Percentiles rank a stretch among this genome's conserved stretches.
phyloP scores from a whole-genome alignment of 1,284 basidiomycete species.

The Malassezia arunalokei region DNA sequence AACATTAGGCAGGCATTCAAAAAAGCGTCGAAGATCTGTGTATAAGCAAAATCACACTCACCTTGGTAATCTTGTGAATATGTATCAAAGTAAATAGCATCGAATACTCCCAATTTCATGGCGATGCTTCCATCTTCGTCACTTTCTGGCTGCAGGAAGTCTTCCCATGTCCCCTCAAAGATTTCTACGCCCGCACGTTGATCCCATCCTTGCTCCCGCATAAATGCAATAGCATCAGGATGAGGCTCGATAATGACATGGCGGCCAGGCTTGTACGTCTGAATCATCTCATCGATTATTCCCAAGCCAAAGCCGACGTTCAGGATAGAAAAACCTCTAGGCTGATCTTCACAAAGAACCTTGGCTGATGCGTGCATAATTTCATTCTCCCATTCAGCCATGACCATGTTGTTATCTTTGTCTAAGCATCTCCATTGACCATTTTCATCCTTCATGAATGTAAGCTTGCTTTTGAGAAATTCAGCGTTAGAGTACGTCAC shows the following conservation, averaged over 20 bases:
- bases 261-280: constrained; percentile 56
- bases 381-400: constrained; percentile 53
- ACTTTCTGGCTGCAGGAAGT: constrained; percentile 67
- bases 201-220: constrained; percentile 51
- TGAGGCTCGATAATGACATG: constrained; percentile 95
- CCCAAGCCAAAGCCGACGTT: constrained; percentile 93
- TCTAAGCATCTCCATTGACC: constrained; percentile 73
- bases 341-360: constrained; percentile 29
- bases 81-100: constrained; percentile 86
- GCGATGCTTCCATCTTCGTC: constrained; percentile 67
- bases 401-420: constrained; percentile 55
- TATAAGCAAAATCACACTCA: constrained; percentile 23
- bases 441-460: constrained; percentile 54
- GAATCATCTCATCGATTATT: constrained; percentile 76
- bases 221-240: constrained; percentile 70
- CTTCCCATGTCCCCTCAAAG: constrained; percentile 38
- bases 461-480: constrained; percentile 63
- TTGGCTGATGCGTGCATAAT: constrained; percentile 35
- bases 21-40: constrained; percentile 64
- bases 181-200: constrained; percentile 30
- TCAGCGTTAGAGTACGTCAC: constrained; percentile 54
- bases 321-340: constrained; percentile 57
- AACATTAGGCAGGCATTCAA: constrained; percentile 67
- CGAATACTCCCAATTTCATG: constrained; percentile 58
- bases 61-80: constrained; percentile 77